A percentile compares a stretch with the other conserved stretches of the same genome.
Evolutionary conservation across 2,329 filamentous ascomycete genomes (phyloP).

Genomic region (Berkeleyomyces basicola): DNA sequence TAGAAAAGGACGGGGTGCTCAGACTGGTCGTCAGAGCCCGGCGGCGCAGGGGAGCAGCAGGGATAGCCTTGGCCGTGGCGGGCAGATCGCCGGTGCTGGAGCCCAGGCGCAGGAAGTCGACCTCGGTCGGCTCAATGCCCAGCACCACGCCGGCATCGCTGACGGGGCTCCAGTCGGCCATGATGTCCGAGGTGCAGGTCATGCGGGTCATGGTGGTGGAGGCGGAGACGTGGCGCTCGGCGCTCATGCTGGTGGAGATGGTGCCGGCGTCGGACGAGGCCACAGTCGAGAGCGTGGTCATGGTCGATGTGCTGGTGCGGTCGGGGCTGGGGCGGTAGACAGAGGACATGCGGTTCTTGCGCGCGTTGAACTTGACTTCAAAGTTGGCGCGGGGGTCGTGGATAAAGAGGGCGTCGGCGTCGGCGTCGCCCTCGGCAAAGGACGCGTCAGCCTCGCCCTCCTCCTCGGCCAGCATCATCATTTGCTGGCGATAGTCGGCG

Average conservation of each 20-base stretch:
- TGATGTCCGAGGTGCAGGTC: conserved; percentile 29
- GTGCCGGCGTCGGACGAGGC: conserved; percentile 12
- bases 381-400: conserved; percentile 15
- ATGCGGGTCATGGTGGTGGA: conserved; percentile 39
- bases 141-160: conserved; percentile 17
- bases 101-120: conserved; percentile 9
- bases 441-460: conserved; percentile 13
- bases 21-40: conserved; percentile 32
- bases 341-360: conserved; percentile 15
- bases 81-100: conserved; percentile 13
- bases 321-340: conserved; percentile 24
- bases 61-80: conserved; percentile 10
- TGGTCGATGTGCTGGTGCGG: conserved; percentile 40
- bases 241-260: conserved; percentile 28
- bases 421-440: conserved; percentile 10
- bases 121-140: conserved; percentile 9
- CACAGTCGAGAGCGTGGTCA: conserved; percentile 23
- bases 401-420: conserved; percentile 14
- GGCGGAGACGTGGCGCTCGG: conserved; percentile 34
- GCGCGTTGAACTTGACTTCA: conserved; percentile 10
- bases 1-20: conserved; percentile 27
- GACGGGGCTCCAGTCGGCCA: conserved; percentile 15
- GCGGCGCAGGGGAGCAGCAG: conserved; percentile 18
- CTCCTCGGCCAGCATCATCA: conserved; percentile 11
- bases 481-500: conserved; percentile 30